Base-by-base conservation (phyloP, 2,329 filamentous ascomycete species). In the Phaeophleospora eucalypticola region DNA sequence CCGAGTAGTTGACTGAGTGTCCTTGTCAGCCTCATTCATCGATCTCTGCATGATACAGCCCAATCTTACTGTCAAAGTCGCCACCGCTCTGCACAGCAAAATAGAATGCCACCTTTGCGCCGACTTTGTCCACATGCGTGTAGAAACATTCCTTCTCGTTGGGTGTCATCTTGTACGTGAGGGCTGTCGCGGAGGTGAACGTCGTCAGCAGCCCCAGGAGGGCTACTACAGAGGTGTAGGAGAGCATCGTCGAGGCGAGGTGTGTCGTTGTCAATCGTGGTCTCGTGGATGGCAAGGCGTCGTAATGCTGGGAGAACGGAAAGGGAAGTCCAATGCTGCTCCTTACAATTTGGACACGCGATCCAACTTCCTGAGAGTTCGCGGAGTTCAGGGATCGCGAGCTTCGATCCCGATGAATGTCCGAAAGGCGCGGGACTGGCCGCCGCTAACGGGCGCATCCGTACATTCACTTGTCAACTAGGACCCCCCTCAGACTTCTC, bases 21-120 rank as follows among this genome's bases (percentile, higher is more conserved):
- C 32, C 14, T 37, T 38, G 36, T 58, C 37, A 53, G 52, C 36
- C 42, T 48, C 29, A 24, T 19, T 17, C 17, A 24, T 10, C 43
- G 27, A 43, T 24, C 32, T 12, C 19, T 3, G 45, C 32, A 19
- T 9, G 15, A 14, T 32, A 1, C 8, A 27, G 10, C 15, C 18
- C 21, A 6, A 21, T 20, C 60, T 42, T 52, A 65, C 63, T 61
- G 75, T 98, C 93, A 73, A 98, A 98, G 21, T 89, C 91, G 60
- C 93, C 94, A 65, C 93, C 93, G 7, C 90, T 91, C 94, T 98
- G 93, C 75, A 98, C 93, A 51, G 93, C 94, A 72, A 98, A 98
- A 76, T 98, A 98, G 67, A 98, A 98, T 41, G 93, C 90, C 58
- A 98, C 78, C 80, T 98, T 98, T 62, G 87, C 82, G 60, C 84